Evolutionary conservation across 2,329 filamentous ascomycete species (phyloP), one percentile per base, ranked within the genome.

Genomic region (Dothideomycetes sp.): DNA sequence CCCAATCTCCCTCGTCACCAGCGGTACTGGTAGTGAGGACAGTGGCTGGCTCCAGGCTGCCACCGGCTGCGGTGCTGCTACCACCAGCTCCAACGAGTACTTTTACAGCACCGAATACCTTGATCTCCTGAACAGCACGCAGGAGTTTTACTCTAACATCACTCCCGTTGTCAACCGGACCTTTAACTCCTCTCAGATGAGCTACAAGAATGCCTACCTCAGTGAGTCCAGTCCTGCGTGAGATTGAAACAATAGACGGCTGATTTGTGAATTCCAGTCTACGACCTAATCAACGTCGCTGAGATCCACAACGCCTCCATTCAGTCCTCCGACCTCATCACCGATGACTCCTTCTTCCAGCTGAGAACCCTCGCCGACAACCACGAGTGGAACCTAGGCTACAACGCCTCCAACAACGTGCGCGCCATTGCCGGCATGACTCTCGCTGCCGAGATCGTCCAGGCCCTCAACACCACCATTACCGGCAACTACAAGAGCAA

Each of bases 341-440:
- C 77, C 34, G 50, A 65, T 29, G 12, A 27, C 22, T 71, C 72
- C 18, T 66, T 85, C 40, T 56, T 65, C 50, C 75, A 82, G 55
- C 73, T 91, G 41, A 71, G 73, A 50, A 72, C 73, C n/a, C 75
- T 91, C 22, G 87, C 88, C 49, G 78, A 88, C 56, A 65, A 68
- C 43, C 84, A 91, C 59, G 83, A 95, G 60, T 94, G 75, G 68
- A 81, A 79, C 53, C 76, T 91, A 11, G 84, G 84, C 38, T 93
- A 81, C 73, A 89, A 93, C 64, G 62, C 66, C 47, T 65, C 72
- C 33, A 63, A 63, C 57, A 33, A 59, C 46, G 58, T 60, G 41
- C 64, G 68, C 36, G 63, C 66, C 40, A 57, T 70, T 35, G 54
- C 60, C 4, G 68, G 66, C 43, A 66, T 64, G 59, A 60, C 63